Evolutionary conservation across 1,284 basidiomycete species (phyloP), one percentile per base, ranked within the genome.

Genomic region (Pholiota adiposa): DNA sequence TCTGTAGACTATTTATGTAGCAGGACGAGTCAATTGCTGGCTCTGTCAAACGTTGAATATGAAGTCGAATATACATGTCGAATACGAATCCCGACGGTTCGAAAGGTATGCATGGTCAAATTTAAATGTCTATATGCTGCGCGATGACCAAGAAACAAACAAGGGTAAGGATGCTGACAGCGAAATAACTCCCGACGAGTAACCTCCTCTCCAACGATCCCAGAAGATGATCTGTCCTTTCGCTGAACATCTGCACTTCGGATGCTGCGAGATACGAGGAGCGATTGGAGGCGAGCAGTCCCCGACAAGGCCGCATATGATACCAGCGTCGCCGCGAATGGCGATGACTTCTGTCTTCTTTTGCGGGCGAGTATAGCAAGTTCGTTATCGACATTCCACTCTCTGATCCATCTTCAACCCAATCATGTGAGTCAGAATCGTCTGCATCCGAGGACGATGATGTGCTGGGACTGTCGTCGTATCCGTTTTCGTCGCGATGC

Each of bases 141-240:
- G 27, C 25, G 25, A 59, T 41, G 27, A 46, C 48, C 46, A 40
- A 36, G 18, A 55, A 51, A 18, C 41, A 59, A 14, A 59, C 19
- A 33, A 59, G 16, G 16, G 46, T 38, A 12, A 55, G 40, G 16
- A 43, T 12, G 11, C 40, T 36, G 19, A 27, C 54, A 19, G 53
- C 58, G 19, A 55, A n/a, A 36, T 36, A 55, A 25, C 40, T 56
- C 25, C 53, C 53, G 16, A 34, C 6, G 18, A 54, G 23, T n/a
- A 43, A 23, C n/a, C 18, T n/a, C 33, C 27, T 51, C 23, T 55
- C 46, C 29, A 38, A 12, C 9, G 9, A 16, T 38, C 36, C 36
- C 46, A 33, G 18, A 3, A 38, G 9, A 12, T 38, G 36, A 12
- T 38, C 36, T n/a, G 6, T 38, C 36, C 29, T 31, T 5, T 51